These are phyloP conservation scores for Apophysomyces ossiformis DNA, from an alignment of 371 early-diverging fungal genomes.

Conservation along the genomic window DNA sequence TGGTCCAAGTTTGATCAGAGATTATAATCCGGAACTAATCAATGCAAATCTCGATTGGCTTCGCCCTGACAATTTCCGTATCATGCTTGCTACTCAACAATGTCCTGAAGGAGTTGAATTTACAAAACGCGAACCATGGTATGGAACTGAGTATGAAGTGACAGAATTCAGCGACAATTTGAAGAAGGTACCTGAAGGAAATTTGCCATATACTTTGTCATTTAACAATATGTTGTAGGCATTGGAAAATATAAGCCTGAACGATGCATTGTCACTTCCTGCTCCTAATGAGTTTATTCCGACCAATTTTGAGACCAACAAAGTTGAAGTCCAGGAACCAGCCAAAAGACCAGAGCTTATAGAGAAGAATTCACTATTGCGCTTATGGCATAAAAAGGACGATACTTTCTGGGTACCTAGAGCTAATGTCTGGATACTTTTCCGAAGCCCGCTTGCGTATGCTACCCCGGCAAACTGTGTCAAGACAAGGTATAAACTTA, in stretches of 20 bases:
- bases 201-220: neutral
- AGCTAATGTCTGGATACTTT: slow-evolving; percentile 62
- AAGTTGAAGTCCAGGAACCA: slow-evolving; percentile 44
- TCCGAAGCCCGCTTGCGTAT: slow-evolving; percentile 66
- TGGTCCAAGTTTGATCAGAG: slow-evolving; percentile 69
- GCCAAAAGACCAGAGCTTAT: slow-evolving; percentile 57
- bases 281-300: slow-evolving; percentile 86
- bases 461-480: slow-evolving; percentile 62
- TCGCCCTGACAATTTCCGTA: slow-evolving; percentile 72
- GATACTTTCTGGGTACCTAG: slow-evolving; percentile 90
- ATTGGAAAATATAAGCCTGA: slow-evolving; percentile 49
- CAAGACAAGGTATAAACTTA: slow-evolving; percentile 37
- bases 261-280: slow-evolving; percentile 74
- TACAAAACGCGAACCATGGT: slow-evolving; percentile 73
- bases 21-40: slow-evolving; percentile 64
- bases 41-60: slow-evolving; percentile 63
- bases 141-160: slow-evolving; percentile 83
- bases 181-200: slow-evolving; percentile 51
- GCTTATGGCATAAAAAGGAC: slow-evolving; percentile 95
- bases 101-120: slow-evolving; percentile 55
- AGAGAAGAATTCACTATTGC: slow-evolving; percentile 62
- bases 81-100: slow-evolving; percentile 46
- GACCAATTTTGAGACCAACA: slow-evolving; percentile 64
- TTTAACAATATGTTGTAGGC: neutral
- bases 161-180: slow-evolving; percentile 60